Evolutionary conservation across 2,329 filamentous ascomycete species (phyloP), one percentile per base, ranked within the genome.

Genomic region (Decorospora gaudefroyi): DNA sequence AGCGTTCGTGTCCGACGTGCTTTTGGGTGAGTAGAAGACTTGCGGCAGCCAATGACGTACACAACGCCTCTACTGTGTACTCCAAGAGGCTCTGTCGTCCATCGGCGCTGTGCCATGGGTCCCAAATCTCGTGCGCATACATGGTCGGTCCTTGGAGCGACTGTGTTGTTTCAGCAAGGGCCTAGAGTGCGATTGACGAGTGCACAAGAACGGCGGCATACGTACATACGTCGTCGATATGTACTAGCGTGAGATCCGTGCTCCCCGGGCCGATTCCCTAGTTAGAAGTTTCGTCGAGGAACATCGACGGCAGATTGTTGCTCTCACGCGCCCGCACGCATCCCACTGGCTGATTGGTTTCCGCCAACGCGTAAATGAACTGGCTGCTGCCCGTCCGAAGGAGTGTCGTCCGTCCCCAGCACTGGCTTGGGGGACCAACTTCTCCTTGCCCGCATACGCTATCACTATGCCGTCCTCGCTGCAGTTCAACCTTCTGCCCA

Each of bases 321-420:
- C 44, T 42, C 19, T 46, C 35, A 46, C 48, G 46, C 45, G 52
- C 42, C 45, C 31, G 40, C 32, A 51, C 52, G 42, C 43, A 48
- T 40, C 49, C 44, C 47, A 47, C 46, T 57, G 49, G 56, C 46
- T 47, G 46, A 41, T 39, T 49, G 36, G 37, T 40, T 41, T 39
- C 39, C 46, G 52, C 45, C 51, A 38, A 44, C 52, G 56, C 51
- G 55, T 57, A 61, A 53, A 69, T 69, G 67, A 59, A 47, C 50
- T 49, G 58, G 54, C 51, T 55, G 46, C 42, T 57, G 40, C 42
- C 46, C 28, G 48, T 57, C 21, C 64, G 51, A 42, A 52, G 49
- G 52, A 57, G 51, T 49, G 49, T 37, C 22, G 48, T 52, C 53
- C 57, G 54, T 44, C 54, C 53, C 43, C 56, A 52, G 35, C 53